Conservation (phyloP, 331 rosid species). For the Stylosanthes scabra region DNA sequence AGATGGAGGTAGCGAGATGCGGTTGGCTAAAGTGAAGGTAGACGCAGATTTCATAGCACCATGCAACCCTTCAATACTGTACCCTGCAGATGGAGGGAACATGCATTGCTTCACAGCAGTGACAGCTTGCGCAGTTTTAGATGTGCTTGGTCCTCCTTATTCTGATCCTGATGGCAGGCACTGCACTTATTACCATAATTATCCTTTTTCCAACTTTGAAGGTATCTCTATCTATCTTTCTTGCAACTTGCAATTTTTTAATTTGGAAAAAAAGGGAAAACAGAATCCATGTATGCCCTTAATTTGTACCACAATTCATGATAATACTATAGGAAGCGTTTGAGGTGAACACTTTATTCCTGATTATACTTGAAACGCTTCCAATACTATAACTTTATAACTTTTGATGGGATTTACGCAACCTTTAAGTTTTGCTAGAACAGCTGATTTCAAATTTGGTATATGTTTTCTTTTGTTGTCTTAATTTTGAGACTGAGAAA, state of each 20-base stretch:
- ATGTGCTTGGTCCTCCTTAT: constrained; percentile 97
- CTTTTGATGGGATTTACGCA: too few relatives aligned
- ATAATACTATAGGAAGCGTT: too few relatives aligned
- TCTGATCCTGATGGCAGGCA: constrained; percentile 78
- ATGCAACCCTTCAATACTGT: constrained; percentile 78
- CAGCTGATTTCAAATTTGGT: too few relatives aligned
- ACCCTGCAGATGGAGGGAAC: constrained; percentile 94
- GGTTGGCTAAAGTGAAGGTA: constrained; percentile 81
- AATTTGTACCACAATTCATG: too few relatives aligned
- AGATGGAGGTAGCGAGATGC: constrained; percentile 50
- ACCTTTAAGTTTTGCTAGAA: too few relatives aligned
- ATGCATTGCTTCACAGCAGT: constrained; percentile 95
- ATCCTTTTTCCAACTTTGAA: constrained; percentile 63
- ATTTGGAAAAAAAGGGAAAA: too few relatives aligned
- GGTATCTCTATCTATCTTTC: constrained; percentile 48
- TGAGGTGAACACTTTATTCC: too few relatives aligned
- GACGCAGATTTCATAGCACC: constrained; percentile 76
- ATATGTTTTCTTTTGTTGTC: too few relatives aligned
- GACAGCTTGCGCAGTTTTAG: constrained; percentile 90
- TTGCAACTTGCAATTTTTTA: not conserved
- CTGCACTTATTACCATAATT: constrained; percentile 76
- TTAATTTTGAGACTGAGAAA: too few relatives aligned
- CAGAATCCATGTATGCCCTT: too few relatives aligned
- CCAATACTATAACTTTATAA: too few relatives aligned
- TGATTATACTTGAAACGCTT: too few relatives aligned